These are phyloP conservation scores for Chrysochromulina tobinii DNA, from an alignment of 78 protist species.

Conservation along the genomic window DNA sequence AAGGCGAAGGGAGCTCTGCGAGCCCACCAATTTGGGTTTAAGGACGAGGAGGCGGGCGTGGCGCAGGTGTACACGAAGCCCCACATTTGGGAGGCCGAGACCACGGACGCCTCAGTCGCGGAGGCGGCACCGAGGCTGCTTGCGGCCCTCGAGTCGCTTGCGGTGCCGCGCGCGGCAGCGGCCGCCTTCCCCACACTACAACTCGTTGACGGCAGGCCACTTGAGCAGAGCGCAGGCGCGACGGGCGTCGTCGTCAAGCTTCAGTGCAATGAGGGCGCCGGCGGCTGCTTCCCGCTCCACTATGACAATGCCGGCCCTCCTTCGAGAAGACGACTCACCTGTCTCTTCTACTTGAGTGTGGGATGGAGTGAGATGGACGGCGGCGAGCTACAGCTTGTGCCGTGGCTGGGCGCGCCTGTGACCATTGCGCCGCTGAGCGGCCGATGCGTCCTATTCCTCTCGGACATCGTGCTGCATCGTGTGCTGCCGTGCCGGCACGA, in stretches of 20 bases:
- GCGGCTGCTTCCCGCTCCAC: slow-evolving; percentile 48
- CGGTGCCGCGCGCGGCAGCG: not conserved
- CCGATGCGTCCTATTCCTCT: slow-evolving; percentile 5
- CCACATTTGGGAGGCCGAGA: slow-evolving; percentile 16
- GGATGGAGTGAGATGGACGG: slow-evolving; percentile 19
- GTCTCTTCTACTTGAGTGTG: too few relatives aligned
- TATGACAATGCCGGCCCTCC: slow-evolving; percentile 34
- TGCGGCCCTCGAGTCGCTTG: not conserved
- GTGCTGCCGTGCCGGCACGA: not conserved
- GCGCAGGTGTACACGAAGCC: slow-evolving; percentile 13
- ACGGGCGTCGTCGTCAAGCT: slow-evolving; percentile 13
- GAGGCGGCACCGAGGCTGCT: not conserved
- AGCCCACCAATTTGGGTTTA: not conserved
- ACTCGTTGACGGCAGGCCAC: not conserved
- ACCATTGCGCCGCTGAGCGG: not conserved
- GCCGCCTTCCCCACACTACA: not conserved
- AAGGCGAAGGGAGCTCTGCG: not conserved
- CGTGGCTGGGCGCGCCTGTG: not conserved
- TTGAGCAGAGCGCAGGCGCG: not conserved
- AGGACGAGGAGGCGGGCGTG: too few relatives aligned
- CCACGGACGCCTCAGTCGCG: not conserved
- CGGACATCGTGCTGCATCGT: not conserved
- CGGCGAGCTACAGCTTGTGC: slow-evolving; percentile 21
- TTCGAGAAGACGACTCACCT: not conserved
- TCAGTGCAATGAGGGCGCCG: slow-evolving; percentile 16